Conservation (phyloP, 371 early-diverging fungal species). For the Funneliformis caledonium region DNA sequence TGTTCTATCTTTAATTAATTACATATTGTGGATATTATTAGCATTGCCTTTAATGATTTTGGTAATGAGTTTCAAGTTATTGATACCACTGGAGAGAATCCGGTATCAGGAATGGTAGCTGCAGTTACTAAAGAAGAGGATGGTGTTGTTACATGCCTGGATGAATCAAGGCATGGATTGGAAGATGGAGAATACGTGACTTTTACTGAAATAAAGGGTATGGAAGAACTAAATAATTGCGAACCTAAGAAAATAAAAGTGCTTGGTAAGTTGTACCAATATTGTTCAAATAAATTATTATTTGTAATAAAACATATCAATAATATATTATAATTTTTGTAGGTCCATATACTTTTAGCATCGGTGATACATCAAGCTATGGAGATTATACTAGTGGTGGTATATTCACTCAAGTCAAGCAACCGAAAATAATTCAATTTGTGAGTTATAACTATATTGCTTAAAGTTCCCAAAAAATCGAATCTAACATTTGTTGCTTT, state of each 20-base stretch:
- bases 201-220: slow-evolving; percentile 93
- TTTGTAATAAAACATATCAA: not conserved
- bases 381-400: slow-evolving; percentile 85
- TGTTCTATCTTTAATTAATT: slow-evolving; percentile 4
- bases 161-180: slow-evolving; percentile 95
- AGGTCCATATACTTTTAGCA: slow-evolving; percentile 95
- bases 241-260: slow-evolving; percentile 87
- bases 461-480: not conserved
- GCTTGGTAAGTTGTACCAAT: slow-evolving; percentile 51
- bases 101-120: slow-evolving; percentile 94
- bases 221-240: slow-evolving; percentile 84
- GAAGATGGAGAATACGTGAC: slow-evolving; percentile 97
- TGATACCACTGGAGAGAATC: slow-evolving; percentile 96
- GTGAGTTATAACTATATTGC: slow-evolving; percentile 52
- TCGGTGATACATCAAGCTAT: slow-evolving; percentile 85
- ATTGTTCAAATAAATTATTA: not conserved
- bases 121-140: slow-evolving; percentile 82
- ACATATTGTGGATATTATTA: slow-evolving; percentile 27
- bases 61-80: slow-evolving; percentile 85
- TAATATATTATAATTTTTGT: slow-evolving; percentile 7
- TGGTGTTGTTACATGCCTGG: slow-evolving; percentile 94
- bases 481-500: not conserved
- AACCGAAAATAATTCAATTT: slow-evolving; percentile 83
- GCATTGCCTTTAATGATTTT: slow-evolving; percentile 94
- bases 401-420: slow-evolving; percentile 93